phyloP scores from a whole-genome alignment of 2,329 filamentous ascomycete species.

The Coniochaeta ligniaria region DNA sequence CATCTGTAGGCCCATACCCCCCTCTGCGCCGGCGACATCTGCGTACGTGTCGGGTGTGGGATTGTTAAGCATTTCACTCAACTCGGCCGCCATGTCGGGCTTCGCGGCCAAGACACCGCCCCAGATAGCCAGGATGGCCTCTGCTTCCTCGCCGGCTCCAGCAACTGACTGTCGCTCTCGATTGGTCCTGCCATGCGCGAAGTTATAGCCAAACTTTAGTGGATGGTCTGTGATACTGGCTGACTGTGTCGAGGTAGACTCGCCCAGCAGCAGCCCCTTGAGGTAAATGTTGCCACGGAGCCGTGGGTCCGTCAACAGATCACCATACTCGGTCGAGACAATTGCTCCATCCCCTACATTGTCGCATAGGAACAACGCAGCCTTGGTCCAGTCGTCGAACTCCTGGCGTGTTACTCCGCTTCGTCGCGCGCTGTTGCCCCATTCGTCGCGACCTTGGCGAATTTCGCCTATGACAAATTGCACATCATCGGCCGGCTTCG shows the following conservation, averaged over 20 bases:
- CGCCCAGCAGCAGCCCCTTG: conserved; percentile 14
- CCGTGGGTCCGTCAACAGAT: conserved; percentile 10
- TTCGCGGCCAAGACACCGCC: conserved; percentile 5
- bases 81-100: conserved; percentile 5
- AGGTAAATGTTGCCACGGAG: conserved; percentile 17
- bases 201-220: conserved; percentile 17
- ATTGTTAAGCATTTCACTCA: conserved; percentile 12
- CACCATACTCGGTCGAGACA: conserved; percentile 7
- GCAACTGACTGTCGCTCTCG: conserved; percentile 14
- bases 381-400: conserved; percentile 13
- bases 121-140: conserved; percentile 15
- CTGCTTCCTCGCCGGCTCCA: conserved; percentile 8
- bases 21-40: conserved; percentile 11
- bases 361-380: conserved; percentile 13
- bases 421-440: conserved; percentile 1
- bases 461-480: conserved; percentile 16
- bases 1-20: conserved; percentile 3
- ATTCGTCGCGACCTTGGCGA: conserved; percentile 6
- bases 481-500: conserved; percentile 8
- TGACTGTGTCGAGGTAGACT: conserved; percentile 5
- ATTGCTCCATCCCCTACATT: conserved; percentile 1
- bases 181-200: conserved; percentile 13
- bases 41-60: conserved; percentile 11
- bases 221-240: conserved; percentile 15
- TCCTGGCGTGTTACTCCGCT: conserved; percentile 4